Percentiles rank a stretch among this genome's conserved stretches.
These are phyloP conservation scores for Ustilago curta DNA, from an alignment of 1,284 basidiomycete species.

Conservation along the genomic window DNA sequence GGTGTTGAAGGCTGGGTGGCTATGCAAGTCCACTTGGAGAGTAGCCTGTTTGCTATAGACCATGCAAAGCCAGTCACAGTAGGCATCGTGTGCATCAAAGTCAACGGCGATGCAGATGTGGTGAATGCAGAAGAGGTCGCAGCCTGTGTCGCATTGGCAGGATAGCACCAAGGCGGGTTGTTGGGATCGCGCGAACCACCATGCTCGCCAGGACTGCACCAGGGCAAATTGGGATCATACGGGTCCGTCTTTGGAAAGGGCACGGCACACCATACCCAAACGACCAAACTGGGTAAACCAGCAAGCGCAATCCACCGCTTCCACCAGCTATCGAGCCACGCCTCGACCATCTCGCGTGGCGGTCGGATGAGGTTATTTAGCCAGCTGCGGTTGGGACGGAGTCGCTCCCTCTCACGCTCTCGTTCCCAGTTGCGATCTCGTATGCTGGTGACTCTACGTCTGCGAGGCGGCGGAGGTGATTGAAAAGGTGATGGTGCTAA, in stretches of 20 bases:
- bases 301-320: constrained; percentile 72
- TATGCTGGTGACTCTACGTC: constrained; percentile 46
- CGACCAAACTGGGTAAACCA: constrained; percentile 71
- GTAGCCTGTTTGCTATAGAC: constrained; percentile 16
- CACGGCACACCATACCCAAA: constrained; percentile 74
- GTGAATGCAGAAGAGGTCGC: not conserved
- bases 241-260: constrained; percentile 74
- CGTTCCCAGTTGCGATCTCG: constrained; percentile 45
- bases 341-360: constrained; percentile 70
- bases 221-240: constrained; percentile 56
- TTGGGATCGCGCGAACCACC: constrained; percentile 40
- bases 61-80: constrained; percentile 25
- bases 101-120: not conserved
- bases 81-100: constrained; percentile 7
- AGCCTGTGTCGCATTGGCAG: constrained; percentile 18
- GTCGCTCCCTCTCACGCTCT: constrained; percentile 37
- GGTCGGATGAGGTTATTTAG: constrained; percentile 69
- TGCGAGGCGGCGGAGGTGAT: constrained; percentile 24
- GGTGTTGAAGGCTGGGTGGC: not conserved
- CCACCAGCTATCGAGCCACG: constrained; percentile 72
- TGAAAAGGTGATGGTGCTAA: constrained; percentile 42
- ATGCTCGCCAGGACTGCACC: constrained; percentile 53
- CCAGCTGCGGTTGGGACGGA: constrained; percentile 46
- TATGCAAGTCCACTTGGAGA: constrained; percentile 14
- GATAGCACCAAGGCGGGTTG: constrained; percentile 54